Evolutionary conservation across 1,139 yeast genomes (phyloP), one percentile per base, ranked within the genome.

Genomic region (Hansenula anomala): DNA sequence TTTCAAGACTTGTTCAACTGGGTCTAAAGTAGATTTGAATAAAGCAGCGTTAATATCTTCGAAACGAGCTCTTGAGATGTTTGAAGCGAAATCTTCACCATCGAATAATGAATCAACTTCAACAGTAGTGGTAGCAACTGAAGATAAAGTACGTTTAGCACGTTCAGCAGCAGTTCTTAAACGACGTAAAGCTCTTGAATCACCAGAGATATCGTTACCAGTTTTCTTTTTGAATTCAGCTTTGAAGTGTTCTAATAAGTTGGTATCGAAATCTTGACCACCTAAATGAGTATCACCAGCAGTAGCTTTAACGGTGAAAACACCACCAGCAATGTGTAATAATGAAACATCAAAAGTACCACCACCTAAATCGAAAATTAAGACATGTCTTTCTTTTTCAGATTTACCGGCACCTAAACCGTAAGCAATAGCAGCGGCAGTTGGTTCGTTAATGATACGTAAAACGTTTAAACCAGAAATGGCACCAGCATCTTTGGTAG

Each of bases 201-300:
- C 95, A 58, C 71, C 70, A 55, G 96, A 80, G 67, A 90, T 80
- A 69, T 90, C 97, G 71, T 76, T 74, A 77, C 92, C 90, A 68
- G 94, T 84, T 84, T 90, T 90, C 81, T 88, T 86, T 80, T 88
- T 83, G 92, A 90, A 90, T 67, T 90, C 97, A 63, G 80, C 79
- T 72, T 82, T 81, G 82, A 90, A 90, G 79, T 79, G 88, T 70
- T 86, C 92, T 67, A 90, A 85, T 66, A 90, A 80, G 80, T 89
- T 86, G 81, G 90, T 82, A 73, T 89, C 97, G 74, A 90, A 90
- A 78, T 90, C 97, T 79, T 90, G 96, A 84, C 97, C 97, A 83
- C 98, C 97, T 78, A 90, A 84, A 75, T 90, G 98, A 63, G 98
- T 92, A 77, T 92, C 97, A 88, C 98, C 98, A 67, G 97, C 96